Conservation (phyloP, 495 filamentous ascomycete genomes). For the Melanomma pulvis-pyrius region DNA sequence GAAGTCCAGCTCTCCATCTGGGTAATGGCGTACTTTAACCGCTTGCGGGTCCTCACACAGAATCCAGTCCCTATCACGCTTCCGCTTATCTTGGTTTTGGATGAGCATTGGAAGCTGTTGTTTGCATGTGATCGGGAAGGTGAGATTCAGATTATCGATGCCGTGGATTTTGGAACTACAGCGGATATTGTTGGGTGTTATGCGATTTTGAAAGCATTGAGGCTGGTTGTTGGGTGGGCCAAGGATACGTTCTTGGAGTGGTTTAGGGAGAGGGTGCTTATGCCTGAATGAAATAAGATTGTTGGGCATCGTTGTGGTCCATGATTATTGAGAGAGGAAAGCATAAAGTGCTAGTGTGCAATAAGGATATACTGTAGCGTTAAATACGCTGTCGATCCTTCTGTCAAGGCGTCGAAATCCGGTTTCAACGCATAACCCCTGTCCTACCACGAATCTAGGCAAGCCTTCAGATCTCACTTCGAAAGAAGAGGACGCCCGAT, state of each 20-base stretch:
- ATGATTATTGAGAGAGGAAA: too few species aligned
- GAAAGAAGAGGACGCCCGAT: too few species aligned
- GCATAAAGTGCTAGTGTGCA: too few species aligned
- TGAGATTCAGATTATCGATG: constrained; percentile 34
- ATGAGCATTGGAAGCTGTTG: constrained; percentile 27
- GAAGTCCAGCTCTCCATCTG: constrained; percentile 32
- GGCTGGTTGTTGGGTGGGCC: constrained; percentile 18
- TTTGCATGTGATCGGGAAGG: constrained; percentile 26
- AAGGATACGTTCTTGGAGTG: constrained; percentile 19
- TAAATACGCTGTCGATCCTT: too few species aligned
- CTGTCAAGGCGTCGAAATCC: too few species aligned
- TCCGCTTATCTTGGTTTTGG: constrained; percentile 28
- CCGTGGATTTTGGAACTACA: constrained; percentile 32
- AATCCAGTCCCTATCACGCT: constrained; percentile 28
- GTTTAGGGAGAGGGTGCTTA: constrained; percentile 23
- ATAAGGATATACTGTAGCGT: too few species aligned
- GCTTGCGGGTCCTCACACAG: constrained; percentile 27
- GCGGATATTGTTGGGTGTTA: constrained; percentile 32
- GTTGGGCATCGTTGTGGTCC: too few species aligned
- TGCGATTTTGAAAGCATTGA: constrained; percentile 26
- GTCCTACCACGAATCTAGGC: too few species aligned
- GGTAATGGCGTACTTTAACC: constrained; percentile 35
- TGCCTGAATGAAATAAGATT: constrained; percentile 32
- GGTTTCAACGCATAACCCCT: too few species aligned
- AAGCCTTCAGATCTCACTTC: too few species aligned